Conservation (phyloP, 257 asterid genomes). For the Solanum chiquidenum region DNA sequence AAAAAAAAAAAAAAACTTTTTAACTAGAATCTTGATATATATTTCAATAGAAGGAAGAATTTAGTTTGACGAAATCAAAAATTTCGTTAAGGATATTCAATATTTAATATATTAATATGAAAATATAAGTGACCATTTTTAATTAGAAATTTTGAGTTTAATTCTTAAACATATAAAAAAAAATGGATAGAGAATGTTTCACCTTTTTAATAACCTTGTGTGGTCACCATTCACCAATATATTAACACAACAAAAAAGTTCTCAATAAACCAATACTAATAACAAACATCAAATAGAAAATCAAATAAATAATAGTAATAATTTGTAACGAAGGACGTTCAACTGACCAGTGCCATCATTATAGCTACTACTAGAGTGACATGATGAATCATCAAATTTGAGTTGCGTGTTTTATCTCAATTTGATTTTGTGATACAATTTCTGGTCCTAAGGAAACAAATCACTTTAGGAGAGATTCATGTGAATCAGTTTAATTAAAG, state of each 20-base stretch:
- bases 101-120: neutral
- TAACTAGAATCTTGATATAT: neutral
- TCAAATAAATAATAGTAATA: neutral
- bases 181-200: fast-evolving
- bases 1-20: neutral
- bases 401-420: neutral
- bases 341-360: neutral
- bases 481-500: neutral
- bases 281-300: neutral
- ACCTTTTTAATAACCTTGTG: fast-evolving
- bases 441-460: neutral
- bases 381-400: neutral
- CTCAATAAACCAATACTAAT: neutral
- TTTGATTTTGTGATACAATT: neutral
- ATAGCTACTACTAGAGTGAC: neutral
- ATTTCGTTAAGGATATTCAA: neutral
- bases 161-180: neutral
- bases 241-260: fast-evolving
- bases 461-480: neutral
- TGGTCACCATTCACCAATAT: too few species aligned
- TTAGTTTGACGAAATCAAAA: fast-evolving
- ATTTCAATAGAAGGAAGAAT: neutral
- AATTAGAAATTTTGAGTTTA: fast-evolving
- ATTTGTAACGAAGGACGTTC: neutral
- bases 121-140: fast-evolving